phyloP scores from a whole-genome alignment of 2,329 filamentous ascomycete species.

The Elsinoe batatas region DNA sequence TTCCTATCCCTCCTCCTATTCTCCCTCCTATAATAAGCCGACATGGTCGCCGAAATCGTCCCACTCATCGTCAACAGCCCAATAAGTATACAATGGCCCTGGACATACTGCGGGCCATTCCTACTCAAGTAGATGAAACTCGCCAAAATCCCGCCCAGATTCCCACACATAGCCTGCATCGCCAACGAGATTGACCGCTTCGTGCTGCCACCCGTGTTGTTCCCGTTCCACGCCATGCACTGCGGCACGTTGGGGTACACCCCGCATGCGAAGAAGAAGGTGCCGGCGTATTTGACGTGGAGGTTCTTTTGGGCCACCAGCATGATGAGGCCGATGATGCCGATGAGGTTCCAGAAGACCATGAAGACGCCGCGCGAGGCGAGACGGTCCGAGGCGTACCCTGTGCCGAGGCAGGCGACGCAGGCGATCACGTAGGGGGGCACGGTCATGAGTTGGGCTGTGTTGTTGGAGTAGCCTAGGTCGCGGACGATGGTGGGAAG shows the following conservation, averaged over 20 bases:
- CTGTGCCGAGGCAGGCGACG: conserved; percentile 23
- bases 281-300: conserved; percentile 31
- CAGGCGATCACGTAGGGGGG: conserved; percentile 30
- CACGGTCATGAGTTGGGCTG: conserved; percentile 33
- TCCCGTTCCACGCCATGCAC: conserved; percentile 26
- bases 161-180: conserved; percentile 18
- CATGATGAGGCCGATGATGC: conserved; percentile 30
- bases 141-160: conserved; percentile 40
- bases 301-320: conserved; percentile 25
- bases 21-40: conserved; percentile 46
- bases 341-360: conserved; percentile 16
- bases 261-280: conserved; percentile 30
- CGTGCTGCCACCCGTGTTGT: conserved; percentile 2
- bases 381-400: conserved; percentile 24
- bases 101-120: conserved; percentile 36
- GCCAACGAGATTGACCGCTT: conserved; percentile 5
- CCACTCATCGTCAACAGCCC: conserved; percentile 27
- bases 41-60: conserved; percentile 46
- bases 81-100: conserved; percentile 39
- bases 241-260: conserved; percentile 27
- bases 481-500: conserved; percentile 47
- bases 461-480: conserved; percentile 51
- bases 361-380: conserved; percentile 20
- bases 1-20: conserved; percentile 45
- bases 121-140: conserved; percentile 40